These are phyloP conservation scores for Cutaneotrichosporon daszewskae DNA, from an alignment of 1,284 basidiomycete genomes.

Conservation along the genomic window DNA sequence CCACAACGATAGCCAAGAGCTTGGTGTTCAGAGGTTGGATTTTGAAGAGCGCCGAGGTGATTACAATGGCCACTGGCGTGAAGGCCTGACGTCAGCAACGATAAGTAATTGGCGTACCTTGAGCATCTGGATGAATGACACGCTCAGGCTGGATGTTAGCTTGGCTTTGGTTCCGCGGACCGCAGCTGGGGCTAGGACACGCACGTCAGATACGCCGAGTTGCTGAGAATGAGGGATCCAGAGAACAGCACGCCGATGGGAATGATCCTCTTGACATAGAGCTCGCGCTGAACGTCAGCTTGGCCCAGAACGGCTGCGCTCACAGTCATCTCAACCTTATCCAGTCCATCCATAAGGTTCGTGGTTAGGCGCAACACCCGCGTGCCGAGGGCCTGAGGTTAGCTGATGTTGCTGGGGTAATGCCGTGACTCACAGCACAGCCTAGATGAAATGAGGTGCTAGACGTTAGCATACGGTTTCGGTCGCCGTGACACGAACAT, in stretches of 20 bases:
- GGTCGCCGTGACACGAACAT: conserved; percentile 25
- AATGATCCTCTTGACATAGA: conserved; percentile 79
- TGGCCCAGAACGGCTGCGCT: conserved; percentile 9
- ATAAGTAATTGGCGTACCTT: too few species aligned
- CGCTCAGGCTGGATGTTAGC: conserved; percentile 60
- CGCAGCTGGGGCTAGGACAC: conserved; percentile 11
- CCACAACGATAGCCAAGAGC: conserved; percentile 68
- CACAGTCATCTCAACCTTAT: conserved; percentile 71
- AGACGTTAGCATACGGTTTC: conserved; percentile 57
- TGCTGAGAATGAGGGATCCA: conserved; percentile 84
- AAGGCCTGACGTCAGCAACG: too few species aligned
- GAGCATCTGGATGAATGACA: conserved; percentile 97
- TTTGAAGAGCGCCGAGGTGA: conserved; percentile 86
- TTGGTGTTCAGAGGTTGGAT: conserved; percentile 81
- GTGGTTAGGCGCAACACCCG: conserved; percentile 82
- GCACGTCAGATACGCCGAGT: conserved; percentile 76
- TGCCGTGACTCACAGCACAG: conserved; percentile 34
- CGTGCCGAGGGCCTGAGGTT: conserved; percentile 73
- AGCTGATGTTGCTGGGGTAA: background rate
- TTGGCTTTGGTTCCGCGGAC: too few species aligned
- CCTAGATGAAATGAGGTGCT: conserved; percentile 51
- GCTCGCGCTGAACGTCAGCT: conserved; percentile 51
- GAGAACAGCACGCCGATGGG: conserved; percentile 91
- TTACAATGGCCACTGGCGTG: conserved; percentile 89
- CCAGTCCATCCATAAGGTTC: conserved; percentile 72